phyloP scores from a whole-genome alignment of 2,329 filamentous ascomycete species.

The Fusarium caatingaense region DNA sequence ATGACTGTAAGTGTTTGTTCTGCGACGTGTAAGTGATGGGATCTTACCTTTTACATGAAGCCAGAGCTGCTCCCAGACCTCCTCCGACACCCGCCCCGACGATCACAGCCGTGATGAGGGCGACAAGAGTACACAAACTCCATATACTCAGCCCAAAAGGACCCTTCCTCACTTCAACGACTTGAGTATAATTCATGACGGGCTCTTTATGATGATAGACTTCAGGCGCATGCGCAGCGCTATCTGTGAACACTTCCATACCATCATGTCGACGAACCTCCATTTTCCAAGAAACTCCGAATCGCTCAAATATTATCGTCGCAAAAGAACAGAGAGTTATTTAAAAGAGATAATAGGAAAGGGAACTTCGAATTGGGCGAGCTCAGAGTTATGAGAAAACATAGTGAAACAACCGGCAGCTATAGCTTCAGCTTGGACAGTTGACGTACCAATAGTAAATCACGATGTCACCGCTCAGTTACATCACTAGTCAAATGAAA shows the following conservation, averaged over 20 bases:
- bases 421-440: background rate
- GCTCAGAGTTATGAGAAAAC: background rate
- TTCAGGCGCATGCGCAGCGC: constrained; percentile 12
- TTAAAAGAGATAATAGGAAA: background rate
- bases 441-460: background rate
- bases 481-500: background rate
- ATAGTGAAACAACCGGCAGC: background rate
- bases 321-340: background rate
- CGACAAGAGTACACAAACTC: constrained; percentile 4
- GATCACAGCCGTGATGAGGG: background rate
- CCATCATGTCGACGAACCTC: constrained; percentile 1
- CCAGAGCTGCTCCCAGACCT: constrained; percentile 26
- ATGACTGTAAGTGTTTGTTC: background rate
- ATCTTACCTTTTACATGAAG: constrained; percentile 9
- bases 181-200: background rate
- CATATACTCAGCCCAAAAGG: constrained; percentile 12
- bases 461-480: background rate
- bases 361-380: background rate
- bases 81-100: constrained; percentile 19
- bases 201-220: background rate
- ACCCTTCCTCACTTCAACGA: background rate
- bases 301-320: background rate
- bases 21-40: background rate
- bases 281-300: background rate
- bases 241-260: constrained; percentile 12